Evolutionary conservation across 176 grass and related monocot genomes (phyloP).

Genomic region (Rhipidocladum racemiflorum): DNA sequence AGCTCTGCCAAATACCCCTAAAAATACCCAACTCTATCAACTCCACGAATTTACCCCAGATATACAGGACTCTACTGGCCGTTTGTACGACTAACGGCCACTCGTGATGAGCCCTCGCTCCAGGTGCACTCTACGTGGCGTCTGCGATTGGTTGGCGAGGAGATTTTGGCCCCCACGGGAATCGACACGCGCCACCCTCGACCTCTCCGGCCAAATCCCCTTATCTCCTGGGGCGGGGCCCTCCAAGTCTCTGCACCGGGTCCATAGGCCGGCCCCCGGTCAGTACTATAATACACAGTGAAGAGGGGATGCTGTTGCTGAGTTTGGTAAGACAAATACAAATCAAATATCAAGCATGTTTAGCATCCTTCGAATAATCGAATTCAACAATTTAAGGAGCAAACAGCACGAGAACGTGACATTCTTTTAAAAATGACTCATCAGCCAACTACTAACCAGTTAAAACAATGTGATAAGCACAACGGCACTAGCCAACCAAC

Average conservation of each 20-base stretch:
- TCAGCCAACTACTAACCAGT: neutral
- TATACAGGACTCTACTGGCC: too few species aligned
- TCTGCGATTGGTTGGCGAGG: neutral
- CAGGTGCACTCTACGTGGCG: neutral
- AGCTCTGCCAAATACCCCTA: too few species aligned
- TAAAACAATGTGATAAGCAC: neutral
- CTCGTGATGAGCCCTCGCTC: neutral
- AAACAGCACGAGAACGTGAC: neutral
- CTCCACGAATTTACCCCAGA: too few species aligned
- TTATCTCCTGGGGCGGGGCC: conserved; percentile 32
- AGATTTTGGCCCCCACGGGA: conserved; percentile 15
- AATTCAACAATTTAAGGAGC: too few species aligned
- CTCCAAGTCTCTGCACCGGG: conserved; percentile 26
- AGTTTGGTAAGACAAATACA: neutral
- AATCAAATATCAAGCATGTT: neutral
- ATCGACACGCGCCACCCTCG: conserved; percentile 29
- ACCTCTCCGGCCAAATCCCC: conserved; percentile 20
- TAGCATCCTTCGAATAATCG: neutral
- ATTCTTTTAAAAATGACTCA: neutral
- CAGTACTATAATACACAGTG: neutral
- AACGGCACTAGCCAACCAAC: neutral
- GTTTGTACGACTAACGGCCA: too few species aligned
- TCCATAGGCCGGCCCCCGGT: conserved; percentile 1
- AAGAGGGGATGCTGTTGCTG: neutral
- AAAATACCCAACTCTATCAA: too few species aligned